A percentile compares a stretch with the other conserved stretches of the same genome.
Evolutionary conservation across 139 green algal species (phyloP).

Genomic region (Bryopsis sp.): DNA sequence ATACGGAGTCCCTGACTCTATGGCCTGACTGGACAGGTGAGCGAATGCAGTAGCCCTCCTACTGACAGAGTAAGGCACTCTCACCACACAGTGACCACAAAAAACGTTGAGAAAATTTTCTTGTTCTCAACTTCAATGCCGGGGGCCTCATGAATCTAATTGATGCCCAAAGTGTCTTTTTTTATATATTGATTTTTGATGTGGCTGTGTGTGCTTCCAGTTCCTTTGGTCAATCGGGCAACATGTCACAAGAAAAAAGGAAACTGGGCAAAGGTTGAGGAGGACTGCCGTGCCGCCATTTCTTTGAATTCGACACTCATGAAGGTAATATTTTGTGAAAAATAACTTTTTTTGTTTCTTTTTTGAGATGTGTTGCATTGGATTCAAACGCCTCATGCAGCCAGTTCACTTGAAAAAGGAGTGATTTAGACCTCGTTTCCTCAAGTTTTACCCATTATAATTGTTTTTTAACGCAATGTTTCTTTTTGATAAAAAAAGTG

Average conservation of each 20-base stretch:
- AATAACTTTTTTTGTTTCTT: background rate
- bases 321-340: background rate
- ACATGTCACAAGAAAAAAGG: slow-evolving; percentile 13
- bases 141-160: background rate
- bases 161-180: background rate
- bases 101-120: too few relatives aligned
- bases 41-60: too few relatives aligned
- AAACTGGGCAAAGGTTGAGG: slow-evolving; percentile 8
- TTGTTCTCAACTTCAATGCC: too few relatives aligned
- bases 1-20: slow-evolving; percentile 9
- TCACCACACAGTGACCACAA: too few relatives aligned
- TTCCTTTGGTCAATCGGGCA: slow-evolving; percentile 16
- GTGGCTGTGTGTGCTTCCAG: background rate
- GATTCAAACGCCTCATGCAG: background rate
- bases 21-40: background rate
- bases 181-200: too few relatives aligned
- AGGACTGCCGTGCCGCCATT: slow-evolving; percentile 6
- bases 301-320: background rate
- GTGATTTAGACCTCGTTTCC: background rate
- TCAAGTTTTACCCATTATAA: background rate
- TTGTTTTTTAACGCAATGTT: too few relatives aligned
- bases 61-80: too few relatives aligned
- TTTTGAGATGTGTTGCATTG: background rate
- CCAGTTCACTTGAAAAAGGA: background rate
- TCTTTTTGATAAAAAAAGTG: too few relatives aligned